Evolutionary conservation across 371 early-diverging fungal genomes (phyloP).

Genomic region (Zopfochytrium polystomum): DNA sequence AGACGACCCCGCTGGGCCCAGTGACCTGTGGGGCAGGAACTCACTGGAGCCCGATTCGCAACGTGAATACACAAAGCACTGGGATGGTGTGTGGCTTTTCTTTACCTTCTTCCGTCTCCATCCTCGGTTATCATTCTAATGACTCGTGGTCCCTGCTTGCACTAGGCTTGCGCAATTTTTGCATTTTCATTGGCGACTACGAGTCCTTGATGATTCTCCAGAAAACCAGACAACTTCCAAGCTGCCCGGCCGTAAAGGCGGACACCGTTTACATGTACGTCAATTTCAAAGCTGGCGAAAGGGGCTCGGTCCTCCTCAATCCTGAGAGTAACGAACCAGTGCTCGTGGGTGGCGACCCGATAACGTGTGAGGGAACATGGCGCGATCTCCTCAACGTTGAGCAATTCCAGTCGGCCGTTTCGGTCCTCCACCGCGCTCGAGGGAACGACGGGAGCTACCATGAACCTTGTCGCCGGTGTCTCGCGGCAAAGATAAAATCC

Average conservation of each 20-base stretch:
- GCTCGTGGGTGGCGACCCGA: background rate
- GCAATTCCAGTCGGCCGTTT: background rate
- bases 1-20: no score
- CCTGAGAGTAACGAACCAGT: background rate
- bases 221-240: background rate
- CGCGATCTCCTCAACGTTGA: background rate
- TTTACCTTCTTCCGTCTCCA: no score
- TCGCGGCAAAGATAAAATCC: background rate
- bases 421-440: background rate
- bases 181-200: background rate
- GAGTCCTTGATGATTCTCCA: background rate
- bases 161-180: background rate
- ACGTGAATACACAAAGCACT: no score
- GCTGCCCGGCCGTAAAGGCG: background rate
- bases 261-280: background rate
- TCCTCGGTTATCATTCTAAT: no score
- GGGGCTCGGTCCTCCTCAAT: background rate
- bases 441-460: background rate
- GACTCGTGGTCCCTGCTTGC: no score
- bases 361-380: background rate
- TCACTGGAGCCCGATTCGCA: no score
- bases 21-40: no score
- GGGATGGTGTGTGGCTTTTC: no score
- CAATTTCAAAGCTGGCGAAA: background rate
- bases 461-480: background rate